These are phyloP conservation scores for Emydomyces testavorans DNA, from an alignment of 2,329 filamentous ascomycete species.

Conservation along the genomic window DNA sequence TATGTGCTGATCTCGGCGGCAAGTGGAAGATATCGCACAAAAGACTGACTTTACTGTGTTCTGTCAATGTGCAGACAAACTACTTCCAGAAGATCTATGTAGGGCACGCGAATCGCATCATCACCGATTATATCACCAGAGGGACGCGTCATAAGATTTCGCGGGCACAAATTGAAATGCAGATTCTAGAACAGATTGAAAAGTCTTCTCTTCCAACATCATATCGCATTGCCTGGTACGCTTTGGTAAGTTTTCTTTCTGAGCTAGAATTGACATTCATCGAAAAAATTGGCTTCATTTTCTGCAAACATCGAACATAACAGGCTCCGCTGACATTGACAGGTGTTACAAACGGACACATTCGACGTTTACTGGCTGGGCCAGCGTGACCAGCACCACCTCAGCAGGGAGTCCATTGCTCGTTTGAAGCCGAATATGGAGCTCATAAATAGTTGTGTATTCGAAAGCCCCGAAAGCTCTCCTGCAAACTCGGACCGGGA, in stretches of 20 bases:
- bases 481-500: slow-evolving; percentile 2
- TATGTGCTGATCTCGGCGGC: no score
- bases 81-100: slow-evolving; percentile 19
- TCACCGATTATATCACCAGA: slow-evolving; percentile 14
- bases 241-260: slow-evolving; percentile 16
- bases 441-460: slow-evolving; percentile 8
- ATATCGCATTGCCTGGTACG: slow-evolving; percentile 20
- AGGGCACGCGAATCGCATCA: slow-evolving; percentile 17
- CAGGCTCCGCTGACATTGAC: not conserved
- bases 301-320: not conserved
- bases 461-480: slow-evolving; percentile 8
- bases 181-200: slow-evolving; percentile 19
- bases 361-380: slow-evolving; percentile 22
- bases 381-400: slow-evolving; percentile 13
- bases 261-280: not conserved
- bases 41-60: not conserved
- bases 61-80: not conserved
- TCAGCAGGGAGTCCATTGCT: slow-evolving; percentile 15
- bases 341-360: slow-evolving; percentile 20
- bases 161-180: slow-evolving; percentile 19
- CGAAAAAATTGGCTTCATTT: no score
- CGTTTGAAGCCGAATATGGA: slow-evolving; percentile 16
- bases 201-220: slow-evolving; percentile 17
- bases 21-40: not conserved
- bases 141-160: slow-evolving; percentile 16